phyloP scores from a whole-genome alignment of 345 rosid species.

The Dimocarpus longan region DNA sequence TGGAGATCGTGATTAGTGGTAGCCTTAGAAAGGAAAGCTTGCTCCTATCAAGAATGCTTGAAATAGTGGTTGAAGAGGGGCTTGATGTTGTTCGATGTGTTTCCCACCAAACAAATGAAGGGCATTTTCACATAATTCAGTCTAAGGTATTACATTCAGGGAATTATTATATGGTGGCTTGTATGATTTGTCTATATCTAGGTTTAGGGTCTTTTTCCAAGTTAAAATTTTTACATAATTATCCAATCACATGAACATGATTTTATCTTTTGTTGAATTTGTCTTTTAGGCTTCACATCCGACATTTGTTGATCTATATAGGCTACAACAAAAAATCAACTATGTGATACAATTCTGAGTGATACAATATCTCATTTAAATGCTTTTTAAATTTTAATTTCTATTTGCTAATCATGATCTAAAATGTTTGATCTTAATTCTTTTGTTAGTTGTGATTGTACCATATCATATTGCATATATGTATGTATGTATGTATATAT shows the following conservation, averaged over 20 bases:
- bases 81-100: constrained; percentile 32
- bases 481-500: too few relatives aligned
- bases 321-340: neutral
- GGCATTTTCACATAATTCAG: constrained; percentile 25
- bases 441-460: too few relatives aligned
- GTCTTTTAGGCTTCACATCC: neutral
- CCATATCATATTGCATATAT: too few relatives aligned
- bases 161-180: neutral
- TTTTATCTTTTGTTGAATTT: neutral
- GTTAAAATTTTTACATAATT: neutral
- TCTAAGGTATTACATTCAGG: constrained; percentile 31
- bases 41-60: constrained; percentile 32
- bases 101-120: constrained; percentile 25
- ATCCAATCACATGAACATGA: neutral
- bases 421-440: too few relatives aligned
- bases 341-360: too few relatives aligned
- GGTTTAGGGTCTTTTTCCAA: neutral
- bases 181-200: neutral
- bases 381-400: too few relatives aligned
- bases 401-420: too few relatives aligned
- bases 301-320: neutral
- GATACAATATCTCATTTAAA: too few relatives aligned
- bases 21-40: constrained; percentile 20
- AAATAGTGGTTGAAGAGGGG: constrained; percentile 31
- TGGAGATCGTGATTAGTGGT: constrained; percentile 31